Evolutionary conservation across 192 early-diverging fungal species (phyloP).

Genomic region (Spinellus fusiger): DNA sequence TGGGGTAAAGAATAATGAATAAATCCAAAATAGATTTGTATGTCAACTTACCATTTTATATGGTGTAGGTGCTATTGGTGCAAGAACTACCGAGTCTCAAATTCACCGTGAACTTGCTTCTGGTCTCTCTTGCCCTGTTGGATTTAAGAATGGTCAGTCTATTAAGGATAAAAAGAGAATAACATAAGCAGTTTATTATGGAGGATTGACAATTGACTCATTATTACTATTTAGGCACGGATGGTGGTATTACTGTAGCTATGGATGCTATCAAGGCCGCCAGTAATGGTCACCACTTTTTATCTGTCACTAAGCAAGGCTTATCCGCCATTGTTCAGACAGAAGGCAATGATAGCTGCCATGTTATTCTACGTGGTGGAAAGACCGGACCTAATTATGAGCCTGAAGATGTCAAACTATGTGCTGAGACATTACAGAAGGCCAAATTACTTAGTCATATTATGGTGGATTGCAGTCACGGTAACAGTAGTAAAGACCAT

Average conservation of each 20-base stretch:
- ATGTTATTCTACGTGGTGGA: constrained; percentile 91
- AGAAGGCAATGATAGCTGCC: constrained; percentile 86
- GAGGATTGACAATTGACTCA: not conserved
- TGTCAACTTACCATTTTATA: not conserved
- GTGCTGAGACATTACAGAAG: constrained; percentile 50
- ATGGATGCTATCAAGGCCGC: constrained; percentile 91
- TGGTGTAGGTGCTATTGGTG: constrained; percentile 64
- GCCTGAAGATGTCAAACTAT: constrained; percentile 55
- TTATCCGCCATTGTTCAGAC: constrained; percentile 78
- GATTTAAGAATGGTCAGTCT: constrained; percentile 81
- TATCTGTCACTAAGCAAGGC: constrained; percentile 83
- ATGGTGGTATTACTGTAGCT: constrained; percentile 77
- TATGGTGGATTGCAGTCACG: constrained; percentile 97
- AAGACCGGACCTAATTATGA: constrained; percentile 88
- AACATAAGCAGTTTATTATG: too few species aligned
- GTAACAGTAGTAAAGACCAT: constrained; percentile 87
- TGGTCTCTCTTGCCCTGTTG: constrained; percentile 72
- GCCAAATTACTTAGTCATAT: constrained; percentile 53
- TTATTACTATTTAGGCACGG: constrained; percentile 40
- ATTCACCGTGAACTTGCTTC: constrained; percentile 79
- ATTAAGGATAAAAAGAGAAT: too few species aligned
- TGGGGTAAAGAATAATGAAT: constrained; percentile 45
- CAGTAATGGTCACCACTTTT: constrained; percentile 65
- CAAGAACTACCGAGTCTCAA: constrained; percentile 79
- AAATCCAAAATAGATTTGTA: not conserved